Evolutionary conservation across 164 flowering plant genomes (phyloP), one percentile per base, ranked within the genome.

Genomic region (Pachysandra terminalis): DNA sequence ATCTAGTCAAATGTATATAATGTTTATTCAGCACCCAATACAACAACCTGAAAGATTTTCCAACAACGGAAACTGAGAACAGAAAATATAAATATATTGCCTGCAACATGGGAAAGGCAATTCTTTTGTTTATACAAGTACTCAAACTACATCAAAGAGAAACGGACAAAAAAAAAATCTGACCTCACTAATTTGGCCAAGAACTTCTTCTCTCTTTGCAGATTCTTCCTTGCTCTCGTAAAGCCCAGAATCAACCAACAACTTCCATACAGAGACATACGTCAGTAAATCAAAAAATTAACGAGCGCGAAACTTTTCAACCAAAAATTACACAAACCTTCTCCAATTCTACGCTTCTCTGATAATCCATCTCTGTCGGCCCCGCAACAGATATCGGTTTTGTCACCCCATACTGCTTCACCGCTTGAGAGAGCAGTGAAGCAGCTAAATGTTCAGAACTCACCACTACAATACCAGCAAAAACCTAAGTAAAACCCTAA

Each of bases 201-300:
- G 90, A 78, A 93, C 94, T 68, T 79, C 83, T 64, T 83, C 85
- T 77, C 98, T 83, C 85, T 78, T 84, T 6, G 63, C 69, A 28
- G 88, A 75, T 65, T 91, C 94, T 59, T 86, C 91, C 62, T 76
- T 65, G 74, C 85, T 88, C 73, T 91, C 98, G 62, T 93, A 86
- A 21, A 89, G 81, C 28, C 85, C 96, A 19, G 79, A 62, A 52
- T 85, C 89, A 25, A 74, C 78, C 87, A 93, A 73, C 61, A 86
- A 85, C 92, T 86, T 58, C 70, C 54, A 54, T 25, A 64, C 27
- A 62, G 63, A 52, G 74, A 70, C 26, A 35, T 26, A 19, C 22
- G 45, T 60, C 13, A 66, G 35, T 32, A 32, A n/a, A n/a, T n/a
- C n/a, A n/a, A n/a, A n/a, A n/a, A n/a, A n/a, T n/a, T n/a, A n/a